These are phyloP conservation scores for Colletotrichum coccodes DNA, from an alignment of 2,329 filamentous ascomycete genomes.

Conservation along the genomic window DNA sequence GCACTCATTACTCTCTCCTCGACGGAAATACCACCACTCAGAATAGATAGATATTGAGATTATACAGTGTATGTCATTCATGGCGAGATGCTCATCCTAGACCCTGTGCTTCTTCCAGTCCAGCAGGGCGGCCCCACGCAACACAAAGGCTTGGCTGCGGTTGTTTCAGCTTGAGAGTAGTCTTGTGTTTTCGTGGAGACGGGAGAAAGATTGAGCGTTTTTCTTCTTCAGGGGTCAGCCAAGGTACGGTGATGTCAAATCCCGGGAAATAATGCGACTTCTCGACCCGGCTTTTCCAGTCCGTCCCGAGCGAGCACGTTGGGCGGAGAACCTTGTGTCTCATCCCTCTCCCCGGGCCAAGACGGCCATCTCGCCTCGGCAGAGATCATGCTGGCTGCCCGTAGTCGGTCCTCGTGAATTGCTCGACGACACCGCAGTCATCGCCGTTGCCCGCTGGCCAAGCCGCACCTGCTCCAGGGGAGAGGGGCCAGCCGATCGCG, in stretches of 20 bases:
- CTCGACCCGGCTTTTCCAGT: neutral
- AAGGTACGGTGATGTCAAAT: neutral
- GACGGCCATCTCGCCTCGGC: too few relatives aligned
- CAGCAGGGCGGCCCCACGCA: neutral
- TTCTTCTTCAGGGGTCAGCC: too few relatives aligned
- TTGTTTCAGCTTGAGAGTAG: conserved; percentile 13
- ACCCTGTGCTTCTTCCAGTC: neutral
- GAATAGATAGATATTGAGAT: conserved; percentile 21
- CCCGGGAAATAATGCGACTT: neutral
- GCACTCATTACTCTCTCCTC: neutral
- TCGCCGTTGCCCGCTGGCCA: neutral
- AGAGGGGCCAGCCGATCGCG: neutral
- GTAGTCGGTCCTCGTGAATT: neutral
- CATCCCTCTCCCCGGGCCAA: neutral
- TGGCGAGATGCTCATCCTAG: neutral
- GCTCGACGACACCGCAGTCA: neutral
- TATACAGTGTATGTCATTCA: neutral
- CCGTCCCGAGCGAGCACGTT: neutral
- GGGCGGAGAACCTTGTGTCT: neutral
- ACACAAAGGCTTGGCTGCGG: neutral
- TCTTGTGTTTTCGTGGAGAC: neutral
- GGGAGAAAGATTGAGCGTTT: neutral
- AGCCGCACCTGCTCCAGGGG: neutral
- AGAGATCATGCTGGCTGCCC: too few relatives aligned
- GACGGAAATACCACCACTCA: conserved; percentile 17